Conservation (phyloP, 345 rosid genomes). For the Orychophragmus violaceus region DNA sequence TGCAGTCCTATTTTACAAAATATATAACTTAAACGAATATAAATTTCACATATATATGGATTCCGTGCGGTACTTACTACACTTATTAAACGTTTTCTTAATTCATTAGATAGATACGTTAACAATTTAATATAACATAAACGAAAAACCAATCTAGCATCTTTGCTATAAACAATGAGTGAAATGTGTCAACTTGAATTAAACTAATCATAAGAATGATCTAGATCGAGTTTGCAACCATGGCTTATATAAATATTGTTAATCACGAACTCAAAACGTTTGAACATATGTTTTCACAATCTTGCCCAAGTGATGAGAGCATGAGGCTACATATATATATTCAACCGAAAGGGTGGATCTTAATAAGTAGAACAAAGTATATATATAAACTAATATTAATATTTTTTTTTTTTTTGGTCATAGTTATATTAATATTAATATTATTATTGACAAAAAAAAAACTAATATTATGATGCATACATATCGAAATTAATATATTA, state of each 20-base stretch:
- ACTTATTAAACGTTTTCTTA: neutral
- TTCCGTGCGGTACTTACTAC: slow-evolving; percentile 1
- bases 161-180: neutral
- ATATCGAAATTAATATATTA: neutral
- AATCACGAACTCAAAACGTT: neutral
- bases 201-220: neutral
- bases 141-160: neutral
- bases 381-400: neutral
- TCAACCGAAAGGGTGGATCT: neutral
- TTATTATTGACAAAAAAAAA: no score
- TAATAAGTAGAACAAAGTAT: no score
- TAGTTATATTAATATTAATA: no score
- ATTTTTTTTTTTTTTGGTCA: no score
- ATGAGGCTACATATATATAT: neutral
- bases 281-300: neutral
- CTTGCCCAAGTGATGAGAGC: neutral
- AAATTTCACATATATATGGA: neutral
- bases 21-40: neutral
- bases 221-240: neutral
- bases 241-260: neutral
- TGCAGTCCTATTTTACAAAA: neutral
- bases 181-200: neutral
- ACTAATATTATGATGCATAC: neutral
- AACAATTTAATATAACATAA: neutral
- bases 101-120: slow-evolving; percentile 5